Percentiles rank a stretch among this genome's conserved stretches.
phyloP scores from a whole-genome alignment of 805 yeast genomes.

The Yarrowia keelungensis region DNA sequence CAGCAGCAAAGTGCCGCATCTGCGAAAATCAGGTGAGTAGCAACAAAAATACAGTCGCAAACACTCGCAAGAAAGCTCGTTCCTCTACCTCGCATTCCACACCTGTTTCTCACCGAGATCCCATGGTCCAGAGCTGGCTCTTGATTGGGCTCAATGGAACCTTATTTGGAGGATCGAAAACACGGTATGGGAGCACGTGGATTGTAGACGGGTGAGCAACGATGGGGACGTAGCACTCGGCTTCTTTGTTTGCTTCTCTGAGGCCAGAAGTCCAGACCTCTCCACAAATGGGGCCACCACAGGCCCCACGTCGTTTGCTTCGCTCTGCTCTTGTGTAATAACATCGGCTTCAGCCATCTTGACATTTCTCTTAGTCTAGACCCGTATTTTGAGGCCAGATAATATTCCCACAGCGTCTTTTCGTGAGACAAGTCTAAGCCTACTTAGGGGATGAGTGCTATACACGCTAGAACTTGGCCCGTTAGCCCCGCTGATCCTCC shows the following conservation, averaged over 20 bases:
- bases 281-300: neutral
- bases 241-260: neutral
- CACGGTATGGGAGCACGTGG: slow-evolving; percentile 26
- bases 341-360: neutral
- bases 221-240: neutral
- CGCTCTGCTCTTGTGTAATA: too few species aligned
- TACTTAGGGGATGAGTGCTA: too few species aligned
- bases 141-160: slow-evolving; percentile 28
- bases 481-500: neutral
- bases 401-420: neutral
- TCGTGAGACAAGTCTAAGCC: too few species aligned
- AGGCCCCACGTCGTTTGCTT: neutral
- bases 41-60: neutral
- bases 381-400: neutral
- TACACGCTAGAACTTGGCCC: too few species aligned
- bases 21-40: neutral
- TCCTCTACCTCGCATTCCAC: neutral
- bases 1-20: neutral
- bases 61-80: neutral
- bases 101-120: neutral
- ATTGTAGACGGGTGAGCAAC: neutral
- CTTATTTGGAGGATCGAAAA: slow-evolving; percentile 6
- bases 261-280: neutral
- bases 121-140: slow-evolving; percentile 31
- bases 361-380: neutral